These are phyloP conservation scores for Cercospora sp. DNA, from an alignment of 2,329 filamentous ascomycete species.

Conservation along the genomic window DNA sequence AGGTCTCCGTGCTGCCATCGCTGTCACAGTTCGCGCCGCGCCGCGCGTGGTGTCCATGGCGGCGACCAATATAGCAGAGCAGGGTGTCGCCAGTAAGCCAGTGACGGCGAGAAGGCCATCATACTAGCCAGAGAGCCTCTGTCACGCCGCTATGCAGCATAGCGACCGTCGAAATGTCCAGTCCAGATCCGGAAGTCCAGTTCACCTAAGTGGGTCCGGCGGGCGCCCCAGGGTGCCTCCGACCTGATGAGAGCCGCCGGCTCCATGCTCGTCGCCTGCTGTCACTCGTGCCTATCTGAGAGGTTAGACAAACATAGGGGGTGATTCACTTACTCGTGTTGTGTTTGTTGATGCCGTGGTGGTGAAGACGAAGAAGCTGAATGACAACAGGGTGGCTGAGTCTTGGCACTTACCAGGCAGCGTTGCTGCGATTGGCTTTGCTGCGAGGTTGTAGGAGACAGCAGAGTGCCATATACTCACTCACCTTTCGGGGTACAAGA, in stretches of 20 bases:
- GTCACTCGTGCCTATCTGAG: constrained; percentile 5
- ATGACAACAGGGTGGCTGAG: not conserved
- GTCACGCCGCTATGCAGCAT: not conserved
- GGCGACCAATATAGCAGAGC: not conserved
- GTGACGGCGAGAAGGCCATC: not conserved
- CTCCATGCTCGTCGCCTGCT: constrained; percentile 6
- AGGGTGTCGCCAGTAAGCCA: not conserved
- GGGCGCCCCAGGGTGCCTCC: not conserved
- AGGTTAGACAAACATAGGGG: not conserved
- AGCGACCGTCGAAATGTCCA: not conserved
- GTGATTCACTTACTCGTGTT: not conserved
- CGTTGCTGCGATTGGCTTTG: not conserved
- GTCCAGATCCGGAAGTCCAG: not conserved
- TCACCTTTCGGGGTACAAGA: not conserved
- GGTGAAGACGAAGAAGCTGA: not conserved
- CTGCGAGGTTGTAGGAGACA: not conserved
- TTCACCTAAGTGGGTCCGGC: not conserved
- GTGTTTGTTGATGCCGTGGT: not conserved
- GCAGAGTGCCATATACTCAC: not conserved
- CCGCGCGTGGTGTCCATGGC: not conserved
- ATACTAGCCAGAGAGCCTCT: not conserved
- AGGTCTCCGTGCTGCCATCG: not conserved
- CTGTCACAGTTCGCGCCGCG: not conserved
- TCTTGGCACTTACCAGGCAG: not conserved
- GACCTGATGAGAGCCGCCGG: not conserved